Conservation (phyloP, 2,329 filamentous ascomycete species). For the Pseudonectria buxi region DNA sequence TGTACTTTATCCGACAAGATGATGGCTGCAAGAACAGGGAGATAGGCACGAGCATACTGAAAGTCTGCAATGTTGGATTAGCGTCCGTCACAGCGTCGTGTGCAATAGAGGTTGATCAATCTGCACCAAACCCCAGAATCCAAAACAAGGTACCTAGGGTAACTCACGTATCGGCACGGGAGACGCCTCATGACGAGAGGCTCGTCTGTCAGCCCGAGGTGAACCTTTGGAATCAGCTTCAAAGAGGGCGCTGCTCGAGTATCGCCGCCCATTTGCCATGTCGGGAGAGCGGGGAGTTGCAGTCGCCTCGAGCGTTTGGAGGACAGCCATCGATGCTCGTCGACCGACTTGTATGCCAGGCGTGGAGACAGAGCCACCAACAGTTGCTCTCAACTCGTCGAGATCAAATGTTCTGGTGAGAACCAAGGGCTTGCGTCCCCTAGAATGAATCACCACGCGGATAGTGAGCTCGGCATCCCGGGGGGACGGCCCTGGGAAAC, state of each 20-base stretch:
- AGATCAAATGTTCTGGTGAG: constrained; percentile 46
- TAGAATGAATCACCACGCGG: constrained; percentile 23
- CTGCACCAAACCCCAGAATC: no score
- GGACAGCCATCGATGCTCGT: constrained; percentile 11
- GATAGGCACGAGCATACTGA: constrained; percentile 26
- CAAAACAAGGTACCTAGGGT: constrained; percentile 4
- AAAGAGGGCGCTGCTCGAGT: constrained; percentile 8
- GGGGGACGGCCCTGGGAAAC: constrained; percentile 9
- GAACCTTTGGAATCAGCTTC: neutral
- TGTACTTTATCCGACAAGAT: constrained; percentile 47
- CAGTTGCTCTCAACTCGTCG: constrained; percentile 38
- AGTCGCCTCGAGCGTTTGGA: constrained; percentile 4
- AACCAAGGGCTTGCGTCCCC: constrained; percentile 37
- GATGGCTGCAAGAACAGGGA: constrained; percentile 49
- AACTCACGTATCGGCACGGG: constrained; percentile 20
- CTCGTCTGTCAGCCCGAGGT: constrained; percentile 7
- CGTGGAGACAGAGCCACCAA: constrained; percentile 29
- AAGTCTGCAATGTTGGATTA: constrained; percentile 15
- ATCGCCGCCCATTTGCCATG: constrained; percentile 5
- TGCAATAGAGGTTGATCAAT: no score
- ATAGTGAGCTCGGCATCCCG: constrained; percentile 17
- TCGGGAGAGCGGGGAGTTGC: constrained; percentile 8
- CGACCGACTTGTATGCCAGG: constrained; percentile 5
- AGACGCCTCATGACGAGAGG: constrained; percentile 5
- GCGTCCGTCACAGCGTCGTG: neutral